Evolutionary conservation across 257 asterid species (phyloP), one percentile per base, ranked within the genome.

Genomic region (Scutellaria galericulata): DNA sequence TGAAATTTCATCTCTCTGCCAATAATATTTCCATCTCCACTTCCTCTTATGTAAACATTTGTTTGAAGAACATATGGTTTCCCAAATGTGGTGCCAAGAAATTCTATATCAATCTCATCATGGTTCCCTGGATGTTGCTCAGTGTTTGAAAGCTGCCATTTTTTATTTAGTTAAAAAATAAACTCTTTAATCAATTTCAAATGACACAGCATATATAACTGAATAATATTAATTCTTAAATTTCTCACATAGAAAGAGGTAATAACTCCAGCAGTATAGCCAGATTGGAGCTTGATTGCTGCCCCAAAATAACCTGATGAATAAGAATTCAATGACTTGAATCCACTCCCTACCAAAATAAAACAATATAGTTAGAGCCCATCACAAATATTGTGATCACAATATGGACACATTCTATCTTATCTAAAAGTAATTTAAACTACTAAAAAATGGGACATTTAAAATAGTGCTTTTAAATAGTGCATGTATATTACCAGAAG

Each of bases 261-360:
- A 71, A 90, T 91, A 22, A 91, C 89, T 67, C 98, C 98, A 3
- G 98, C 98, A 18, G 98, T 93, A 31, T 85, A 93, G 7, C 96
- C 96, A n/a, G 90, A 65, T 53, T 91, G 98, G 60, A 93, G 96
- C 85, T 89, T 93, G 40, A 93, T 75, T 2, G 87, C 81, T 8
- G 88, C 81, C 42, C 92, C 94, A 78, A 93, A 89, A 74, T 85
- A 89, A 6, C 98, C 98, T 1, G 96, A 93, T 5, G 80, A 77
- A 56, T 90, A 89, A 5, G 86, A 77, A 10, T 76, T 73, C 6
- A 74, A 74, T 13, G 97, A 93, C 70, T 87, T 89, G 84, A 89
- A 93, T 50, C 97, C 98, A 48, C 98, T 93, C 68, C 98, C 97
- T 93, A 82, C 58, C 51, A 71, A 55, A 47, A 1, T 31, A 9